Evolutionary conservation across 495 filamentous ascomycete genomes (phyloP), one percentile per base, ranked within the genome.

Genomic region (Hypoxylon rickii): DNA sequence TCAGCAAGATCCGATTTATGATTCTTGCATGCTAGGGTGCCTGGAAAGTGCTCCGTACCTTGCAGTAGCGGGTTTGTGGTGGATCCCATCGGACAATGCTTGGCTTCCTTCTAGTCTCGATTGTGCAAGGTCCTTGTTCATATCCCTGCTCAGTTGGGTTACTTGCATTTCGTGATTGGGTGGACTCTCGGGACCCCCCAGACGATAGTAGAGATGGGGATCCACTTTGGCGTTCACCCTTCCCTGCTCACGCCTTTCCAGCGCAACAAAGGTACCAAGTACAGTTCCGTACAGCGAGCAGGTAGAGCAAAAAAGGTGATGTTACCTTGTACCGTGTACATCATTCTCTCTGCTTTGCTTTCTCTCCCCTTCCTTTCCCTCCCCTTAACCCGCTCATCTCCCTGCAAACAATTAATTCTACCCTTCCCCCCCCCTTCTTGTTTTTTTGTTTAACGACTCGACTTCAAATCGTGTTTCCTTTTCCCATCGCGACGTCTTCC

Each of bases 401-500:
- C 51, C 44, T 62, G 46, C 51, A 54, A 55, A 51, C 45, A 58
- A 63, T 63, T 63, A 63, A 63, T 63, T 63, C 20, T 48, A 58
- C 53, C 52, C 40, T 65, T 63, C 61, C 51, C 51, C 62, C 55
- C 57, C 56, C 56, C n/a, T n/a, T n/a, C n/a, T n/a, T n/a, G n/a
- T n/a, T n/a, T n/a, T 58, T 64, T 66, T 47, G 54, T 47, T 66
- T 42, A 50, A 44, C 58, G 4, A 4, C 24, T n/a, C 4, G 24
- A 29, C 10, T 29, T 29, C 65, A 16, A n/a, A n/a, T 73, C 65
- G 67, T 73, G 73, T 60, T 67, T 48, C 66, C 68, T 63, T 66
- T n/a, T 69, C 64, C 70, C 68, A 42, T 74, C 70, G 57, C 62
- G 58, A 56, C 59, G 63, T 57, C 53, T 59, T 29, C 48, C 59